Base-by-base conservation (phyloP, 2,329 filamentous ascomycete genomes). In the Gnomoniopsis sp. region DNA sequence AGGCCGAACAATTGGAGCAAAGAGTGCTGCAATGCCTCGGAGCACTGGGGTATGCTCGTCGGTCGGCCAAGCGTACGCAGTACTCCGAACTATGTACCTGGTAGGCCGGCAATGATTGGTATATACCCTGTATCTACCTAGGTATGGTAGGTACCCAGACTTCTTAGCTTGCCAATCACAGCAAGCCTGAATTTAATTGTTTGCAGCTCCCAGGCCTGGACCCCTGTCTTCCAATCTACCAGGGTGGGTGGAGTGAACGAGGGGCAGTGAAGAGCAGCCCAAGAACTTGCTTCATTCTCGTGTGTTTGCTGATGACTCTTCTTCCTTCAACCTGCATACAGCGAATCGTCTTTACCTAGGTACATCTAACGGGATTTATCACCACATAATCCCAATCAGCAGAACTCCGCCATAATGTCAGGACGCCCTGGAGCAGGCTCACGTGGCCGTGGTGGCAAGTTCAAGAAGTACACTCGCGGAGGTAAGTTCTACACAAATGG, bases 401-500 rank as follows among this genome's bases (percentile, higher is more conserved):
- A 30, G 26, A 6, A 17, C 47, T 15, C 55, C 62, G 65, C 60
- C 69, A 76, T 67, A 53, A 81, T 85, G 82, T 72, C 78, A 70
- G 73, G 73, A 63, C 70, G 73, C 55, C 74, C 79, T 47, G 79
- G 78, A 64, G 68, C 73, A 44, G 79, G 73, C 72, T 81, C 88
- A 64, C 84, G 91, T 72, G 92, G 91, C 67, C 89, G 93, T 71
- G 92, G 89, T 69, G 91, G 93, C 76, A 98, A 98, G 78, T 96
- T 93, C 75, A 90, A 87, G 79, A 98, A 97, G 80, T 91, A 89
- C 66, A 92, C 91, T 67, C 85, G 93, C 77, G 93, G 93, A 82
- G 93, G 93, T 93, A 77, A 67, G 83, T 51, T 33, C 36, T 11
- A 22, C 46, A 36, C n/a, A 19, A 17, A 34, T 21, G 8, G 22